Conservation (phyloP, 768 basidiomycete genomes). For the Collybiopsis confluens region DNA sequence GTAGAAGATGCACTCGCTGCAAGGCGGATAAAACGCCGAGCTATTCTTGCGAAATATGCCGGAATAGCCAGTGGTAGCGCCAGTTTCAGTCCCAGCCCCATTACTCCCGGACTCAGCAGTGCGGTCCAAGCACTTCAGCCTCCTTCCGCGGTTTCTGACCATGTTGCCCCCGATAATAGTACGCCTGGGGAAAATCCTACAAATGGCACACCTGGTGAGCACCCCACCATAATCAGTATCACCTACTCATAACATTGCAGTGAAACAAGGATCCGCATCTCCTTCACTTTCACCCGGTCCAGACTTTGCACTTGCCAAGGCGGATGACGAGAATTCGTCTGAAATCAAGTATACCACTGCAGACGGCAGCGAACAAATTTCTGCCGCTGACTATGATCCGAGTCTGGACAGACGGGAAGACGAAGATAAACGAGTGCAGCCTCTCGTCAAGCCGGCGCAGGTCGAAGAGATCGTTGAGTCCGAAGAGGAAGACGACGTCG, state of each 20-base stretch:
- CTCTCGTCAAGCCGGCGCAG: conserved; percentile 31
- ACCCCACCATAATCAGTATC: conserved; percentile 4
- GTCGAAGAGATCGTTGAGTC: conserved; percentile 50
- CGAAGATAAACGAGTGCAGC: conserved; percentile 64
- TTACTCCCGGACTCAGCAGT: conserved; percentile 51
- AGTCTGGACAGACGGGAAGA: conserved; percentile 81
- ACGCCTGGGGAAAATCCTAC: conserved; percentile 26
- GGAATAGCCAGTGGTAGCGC: conserved; percentile 43
- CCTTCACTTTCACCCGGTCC: conserved; percentile 49
- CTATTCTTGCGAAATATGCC: conserved; percentile 75
- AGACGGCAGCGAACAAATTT: conserved; percentile 54
- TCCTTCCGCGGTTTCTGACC: conserved; percentile 59
- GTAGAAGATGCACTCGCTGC: conserved; percentile 65
- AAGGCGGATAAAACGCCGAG: conserved; percentile 68
- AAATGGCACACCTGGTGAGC: conserved; percentile 23
- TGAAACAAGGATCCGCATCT: conserved; percentile 50
- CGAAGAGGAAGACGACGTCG: conserved; percentile 82
- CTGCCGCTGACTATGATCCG: conserved; percentile 91
- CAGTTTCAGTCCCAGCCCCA: conserved; percentile 51
- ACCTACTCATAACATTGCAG: conserved; percentile 22
- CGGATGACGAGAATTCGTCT: conserved; percentile 45
- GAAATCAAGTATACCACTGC: conserved; percentile 41
- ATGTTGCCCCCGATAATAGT: conserved; percentile 43
- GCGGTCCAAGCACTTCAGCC: conserved; percentile 68
- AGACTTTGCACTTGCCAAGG: conserved; percentile 68